These are phyloP conservation scores for Arabidopsis suecica DNA, from an alignment of 345 rosid genomes.

Conservation along the genomic window DNA sequence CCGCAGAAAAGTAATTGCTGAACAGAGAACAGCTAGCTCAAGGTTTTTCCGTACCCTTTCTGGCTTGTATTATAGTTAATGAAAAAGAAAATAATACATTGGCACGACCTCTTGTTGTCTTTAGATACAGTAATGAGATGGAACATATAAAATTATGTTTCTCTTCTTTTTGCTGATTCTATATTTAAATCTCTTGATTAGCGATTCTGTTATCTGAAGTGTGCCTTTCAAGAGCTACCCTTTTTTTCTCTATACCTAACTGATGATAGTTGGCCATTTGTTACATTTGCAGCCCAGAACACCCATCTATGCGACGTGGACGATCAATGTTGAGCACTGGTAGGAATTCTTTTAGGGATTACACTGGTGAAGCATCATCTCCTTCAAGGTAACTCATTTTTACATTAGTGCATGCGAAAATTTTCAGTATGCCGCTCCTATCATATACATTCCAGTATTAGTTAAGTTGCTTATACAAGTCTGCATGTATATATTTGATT, in stretches of 20 bases:
- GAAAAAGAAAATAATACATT: not conserved
- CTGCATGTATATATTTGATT: slow-evolving; percentile 19
- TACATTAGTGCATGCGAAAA: slow-evolving; percentile 21
- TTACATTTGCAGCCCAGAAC: slow-evolving; percentile 84
- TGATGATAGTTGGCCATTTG: slow-evolving; percentile 28
- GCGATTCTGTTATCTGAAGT: not conserved
- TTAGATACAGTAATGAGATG: slow-evolving; percentile 3
- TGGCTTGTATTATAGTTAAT: slow-evolving; percentile 20
- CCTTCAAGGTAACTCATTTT: slow-evolving; percentile 67
- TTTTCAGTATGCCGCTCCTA: not conserved
- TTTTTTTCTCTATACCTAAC: slow-evolving; percentile 19
- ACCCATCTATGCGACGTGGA: slow-evolving; percentile 80
- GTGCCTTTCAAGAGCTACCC: slow-evolving; percentile 7
- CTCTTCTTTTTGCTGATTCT: slow-evolving; percentile 11
- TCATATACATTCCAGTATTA: not conserved
- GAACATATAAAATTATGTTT: not conserved
- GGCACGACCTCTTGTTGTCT: not conserved
- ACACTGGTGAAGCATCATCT: slow-evolving; percentile 63
- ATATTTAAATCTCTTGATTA: slow-evolving; percentile 7
- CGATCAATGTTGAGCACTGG: slow-evolving; percentile 87
- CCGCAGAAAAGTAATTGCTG: slow-evolving; percentile 91
- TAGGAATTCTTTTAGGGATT: slow-evolving; percentile 66
- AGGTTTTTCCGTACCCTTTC: slow-evolving; percentile 59
- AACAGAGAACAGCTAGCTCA: slow-evolving; percentile 97
- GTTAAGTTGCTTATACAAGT: slow-evolving; percentile 24